Base-by-base conservation (phyloP, 805 yeast genomes). In the Candida taoyuanica region DNA sequence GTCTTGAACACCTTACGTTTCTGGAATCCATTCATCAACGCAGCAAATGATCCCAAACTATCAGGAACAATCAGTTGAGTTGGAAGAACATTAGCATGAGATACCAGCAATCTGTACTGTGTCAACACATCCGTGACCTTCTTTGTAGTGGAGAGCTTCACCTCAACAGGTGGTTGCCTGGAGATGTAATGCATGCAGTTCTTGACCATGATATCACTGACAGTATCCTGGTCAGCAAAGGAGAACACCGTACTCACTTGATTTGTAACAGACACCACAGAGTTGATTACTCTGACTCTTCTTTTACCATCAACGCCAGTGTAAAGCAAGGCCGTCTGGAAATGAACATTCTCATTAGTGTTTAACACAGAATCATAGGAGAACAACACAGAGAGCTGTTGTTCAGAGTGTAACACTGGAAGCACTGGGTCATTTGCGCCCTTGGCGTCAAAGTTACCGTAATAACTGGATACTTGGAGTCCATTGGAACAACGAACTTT, bases 401-500 rank as follows among this genome's bases (percentile, higher is more conserved):
- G 81, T 47, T 85, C 78, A 14, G 72, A 68, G 29, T 70, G 70
- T 20, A 87, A 60, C 5, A 75, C 64, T 1, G 95, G 87, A n/a
- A 85, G 59, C n/a, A 65, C 60, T 6, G 93, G 91, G 52, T 83
- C 94, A 13, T 67, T 63, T 5, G 61, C 61, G 12, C 63, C 61
- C 21, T 63, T 61, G 2, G 56, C 47, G 14, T 66, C 63, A 8
- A 62, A 55, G 37, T 78, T 68, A 0, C 91, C 91, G 50, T 81
- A 83, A 56, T 88, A 85, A 39, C 76, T 76, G 13, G 74, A 63
- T 7, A 91, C 86, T 54, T 85, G 94, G 36, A 93, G 65, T 0
- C 98, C 98, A 47, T 74, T 78, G 1, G 97, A 87, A 50, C 89
- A 82, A 47, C 98, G 82, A 18, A 88, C 74, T 54, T 88, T 88